Evolutionary conservation across 169 alveolate species (phyloP).

Genomic region (Theileria annulata): DNA sequence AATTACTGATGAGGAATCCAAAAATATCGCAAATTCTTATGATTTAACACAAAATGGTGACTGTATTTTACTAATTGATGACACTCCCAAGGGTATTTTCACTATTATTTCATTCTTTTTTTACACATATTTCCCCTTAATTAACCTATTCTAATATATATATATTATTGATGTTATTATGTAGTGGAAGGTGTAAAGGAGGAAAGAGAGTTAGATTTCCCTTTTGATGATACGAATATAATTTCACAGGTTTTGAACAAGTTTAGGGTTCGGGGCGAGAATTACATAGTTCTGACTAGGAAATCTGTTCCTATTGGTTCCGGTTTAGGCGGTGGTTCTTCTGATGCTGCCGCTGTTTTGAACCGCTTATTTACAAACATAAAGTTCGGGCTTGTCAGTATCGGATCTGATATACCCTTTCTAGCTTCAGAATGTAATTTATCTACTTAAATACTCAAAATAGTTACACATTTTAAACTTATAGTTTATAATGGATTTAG

Average conservation of each 20-base stretch:
- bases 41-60: conserved; percentile 54
- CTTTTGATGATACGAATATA: conserved; percentile 57
- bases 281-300: conserved; percentile 62
- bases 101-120: background rate
- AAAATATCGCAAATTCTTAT: conserved; percentile 9
- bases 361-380: conserved; percentile 33
- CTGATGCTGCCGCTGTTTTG: conserved; percentile 71
- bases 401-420: conserved; percentile 76
- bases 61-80: conserved; percentile 39
- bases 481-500: background rate
- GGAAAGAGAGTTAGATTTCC: conserved; percentile 9
- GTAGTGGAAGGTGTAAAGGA: background rate
- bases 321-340: conserved; percentile 81
- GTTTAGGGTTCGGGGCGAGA: conserved; percentile 41
- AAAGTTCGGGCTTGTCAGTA: conserved; percentile 20
- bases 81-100: conserved; percentile 33
- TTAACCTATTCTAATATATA: background rate
- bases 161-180: background rate
- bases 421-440: conserved; percentile 35
- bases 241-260: conserved; percentile 39
- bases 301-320: conserved; percentile 68
- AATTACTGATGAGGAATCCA: conserved; percentile 31
- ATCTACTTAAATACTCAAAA: background rate
- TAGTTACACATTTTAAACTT: background rate
- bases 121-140: background rate